These are phyloP conservation scores for Diddensiella caesifluorescens DNA, from an alignment of 805 yeast species.

Conservation along the genomic window DNA sequence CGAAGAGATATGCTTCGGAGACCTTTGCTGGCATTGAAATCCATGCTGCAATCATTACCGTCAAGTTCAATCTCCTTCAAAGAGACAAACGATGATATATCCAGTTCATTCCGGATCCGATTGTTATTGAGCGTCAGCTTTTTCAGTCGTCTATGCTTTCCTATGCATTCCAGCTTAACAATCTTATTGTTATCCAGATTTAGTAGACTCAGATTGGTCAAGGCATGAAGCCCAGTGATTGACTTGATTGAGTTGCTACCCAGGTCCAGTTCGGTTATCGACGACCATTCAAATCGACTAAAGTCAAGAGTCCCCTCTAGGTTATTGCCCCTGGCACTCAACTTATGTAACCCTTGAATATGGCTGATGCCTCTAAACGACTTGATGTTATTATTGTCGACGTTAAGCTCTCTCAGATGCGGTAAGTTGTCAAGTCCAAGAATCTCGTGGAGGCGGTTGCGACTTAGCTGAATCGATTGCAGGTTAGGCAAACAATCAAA, in stretches of 20 bases:
- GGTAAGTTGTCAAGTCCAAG: constrained; percentile 31
- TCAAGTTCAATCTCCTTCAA: constrained; percentile 19
- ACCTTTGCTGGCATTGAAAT: constrained; percentile 1
- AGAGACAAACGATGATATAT: constrained; percentile 23
- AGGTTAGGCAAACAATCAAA: constrained; percentile 40
- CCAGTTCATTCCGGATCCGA: constrained; percentile 27
- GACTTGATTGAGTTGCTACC: constrained; percentile 22
- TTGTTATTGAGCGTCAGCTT: constrained; percentile 38
- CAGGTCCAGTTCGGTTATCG: constrained; percentile 26
- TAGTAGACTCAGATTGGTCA: constrained; percentile 34
- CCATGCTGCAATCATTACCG: constrained; percentile 17
- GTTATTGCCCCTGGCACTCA: constrained; percentile 26
- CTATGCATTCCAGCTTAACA: constrained; percentile 23
- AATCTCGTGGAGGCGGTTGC: constrained; percentile 1
- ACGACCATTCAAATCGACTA: constrained; percentile 18
- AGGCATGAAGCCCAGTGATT: constrained; percentile 26
- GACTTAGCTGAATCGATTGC: constrained; percentile 26
- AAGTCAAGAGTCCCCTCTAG: constrained; percentile 23
- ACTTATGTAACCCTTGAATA: constrained; percentile 30
- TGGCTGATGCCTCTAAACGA: constrained; percentile 37
- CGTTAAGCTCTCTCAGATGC: constrained; percentile 38
- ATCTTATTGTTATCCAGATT: constrained; percentile 34
- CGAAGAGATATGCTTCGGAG: too few relatives aligned
- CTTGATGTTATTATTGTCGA: constrained; percentile 36
- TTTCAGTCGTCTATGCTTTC: constrained; percentile 32